These are phyloP conservation scores for Ophiostoma triangulosporum DNA, from an alignment of 2,329 filamentous ascomycete genomes.

Conservation along the genomic window DNA sequence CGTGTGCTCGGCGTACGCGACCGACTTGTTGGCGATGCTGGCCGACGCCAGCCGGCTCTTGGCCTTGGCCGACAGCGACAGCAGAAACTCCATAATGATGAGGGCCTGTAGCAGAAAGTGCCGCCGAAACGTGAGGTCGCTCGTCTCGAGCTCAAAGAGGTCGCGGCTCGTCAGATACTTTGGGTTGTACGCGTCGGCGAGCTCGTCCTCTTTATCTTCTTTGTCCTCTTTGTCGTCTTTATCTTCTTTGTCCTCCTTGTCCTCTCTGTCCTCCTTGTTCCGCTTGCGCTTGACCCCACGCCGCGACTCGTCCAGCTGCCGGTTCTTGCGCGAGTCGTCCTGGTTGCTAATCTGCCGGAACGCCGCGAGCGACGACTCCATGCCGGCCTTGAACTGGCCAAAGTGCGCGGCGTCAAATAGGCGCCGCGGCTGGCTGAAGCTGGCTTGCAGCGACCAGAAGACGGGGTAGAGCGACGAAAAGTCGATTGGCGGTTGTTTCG, in stretches of 20 bases:
- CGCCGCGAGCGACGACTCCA: conserved; percentile 50
- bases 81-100: conserved; percentile 85
- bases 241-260: conserved; percentile 28
- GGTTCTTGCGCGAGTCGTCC: conserved; percentile 29
- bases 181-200: conserved; percentile 73
- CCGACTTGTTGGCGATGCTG: conserved; percentile 64
- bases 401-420: conserved; percentile 65
- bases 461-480: conserved; percentile 63
- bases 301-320: conserved; percentile 47
- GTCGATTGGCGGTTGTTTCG: conserved; percentile 26
- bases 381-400: conserved; percentile 63
- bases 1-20: conserved; percentile 64
- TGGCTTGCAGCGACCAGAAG: conserved; percentile 88
- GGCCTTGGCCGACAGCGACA: conserved; percentile 72
- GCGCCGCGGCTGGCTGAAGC: conserved; percentile 78
- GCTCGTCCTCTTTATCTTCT: conserved; percentile 35
- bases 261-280: conserved; percentile 18
- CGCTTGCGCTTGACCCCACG: conserved; percentile 59
- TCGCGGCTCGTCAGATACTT: conserved; percentile 98
- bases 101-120: conserved; percentile 91
- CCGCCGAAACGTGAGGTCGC: conserved; percentile 84
- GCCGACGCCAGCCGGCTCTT: conserved; percentile 65
- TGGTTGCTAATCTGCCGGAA: conserved; percentile 39
- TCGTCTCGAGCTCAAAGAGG: conserved; percentile 84
- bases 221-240: background rate